Base-by-base conservation (phyloP, 495 filamentous ascomycete genomes). In the Daldinia caldariorum region DNA sequence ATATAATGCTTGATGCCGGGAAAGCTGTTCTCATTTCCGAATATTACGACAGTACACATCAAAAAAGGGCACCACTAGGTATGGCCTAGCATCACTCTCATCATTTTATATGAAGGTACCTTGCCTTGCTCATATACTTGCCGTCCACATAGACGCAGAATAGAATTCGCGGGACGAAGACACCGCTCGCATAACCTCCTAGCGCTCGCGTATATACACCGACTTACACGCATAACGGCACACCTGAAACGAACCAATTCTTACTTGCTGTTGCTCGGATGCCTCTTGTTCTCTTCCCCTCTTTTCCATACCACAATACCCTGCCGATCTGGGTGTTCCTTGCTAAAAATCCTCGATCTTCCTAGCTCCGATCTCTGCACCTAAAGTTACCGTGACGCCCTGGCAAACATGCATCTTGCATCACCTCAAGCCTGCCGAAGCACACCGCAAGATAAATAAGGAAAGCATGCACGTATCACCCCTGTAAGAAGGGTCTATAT, bases 21-120 rank as follows among this genome's bases (percentile, higher is more conserved):
- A 72, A 72, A 63, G 45, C 34, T 69, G 14, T 57, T 68, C 69
- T 72, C 70, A 72, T 72, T 72, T 72, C 70, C 70, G 70, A 53
- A 58, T 38, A 72, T 62, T 72, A 72, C 70, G 65, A 72, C 70
- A 62, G 70, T 72, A 72, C 65, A 61, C 35, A 64, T 72, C 49
- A 65, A 64, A 64, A 72, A 68, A 68, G 39, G 26, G 50, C 64
- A 68, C 64, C 64, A 58, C 63, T 22, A 26, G 47, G n/a, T n/a
- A n/a, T n/a, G 58, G 67, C 26, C 38, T 39, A 26, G 39, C 53
- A 59, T 26, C 45, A 59, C 29, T 18, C 26, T 55, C 47, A 9
- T 47, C 9, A 47, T 9, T 47, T 20, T 13, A 13, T 22, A 47
- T 29, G n/a, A 41, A 26, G 26, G 26, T 26, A 26, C 26, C 26